phyloP scores from a whole-genome alignment of 2,329 filamentous ascomycete species.

The Xylariaceae sp. region DNA sequence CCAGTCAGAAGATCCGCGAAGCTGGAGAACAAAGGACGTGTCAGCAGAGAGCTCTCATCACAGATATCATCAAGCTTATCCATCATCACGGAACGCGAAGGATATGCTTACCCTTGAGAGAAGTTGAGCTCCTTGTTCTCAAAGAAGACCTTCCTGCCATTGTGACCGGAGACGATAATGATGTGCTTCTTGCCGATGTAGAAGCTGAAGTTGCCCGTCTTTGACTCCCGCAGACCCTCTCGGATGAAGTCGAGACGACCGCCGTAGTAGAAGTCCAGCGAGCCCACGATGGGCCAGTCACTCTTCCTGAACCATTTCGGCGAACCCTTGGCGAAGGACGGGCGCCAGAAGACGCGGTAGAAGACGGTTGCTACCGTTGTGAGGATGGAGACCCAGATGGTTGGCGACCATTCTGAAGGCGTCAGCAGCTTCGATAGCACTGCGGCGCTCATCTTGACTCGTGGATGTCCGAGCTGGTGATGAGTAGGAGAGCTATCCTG shows the following conservation, averaged over 20 bases:
- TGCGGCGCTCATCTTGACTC: slow-evolving; percentile 8
- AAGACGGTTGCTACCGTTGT: slow-evolving; percentile 17
- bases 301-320: slow-evolving; percentile 27
- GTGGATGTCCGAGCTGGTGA: neutral
- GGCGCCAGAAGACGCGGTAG: slow-evolving; percentile 23
- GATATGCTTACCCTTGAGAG: slow-evolving; percentile 35
- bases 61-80: no score
- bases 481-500: neutral
- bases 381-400: slow-evolving; percentile 23
- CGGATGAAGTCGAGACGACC: slow-evolving; percentile 39
- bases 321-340: slow-evolving; percentile 24
- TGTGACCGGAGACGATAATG: slow-evolving; percentile 39
- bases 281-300: slow-evolving; percentile 38
- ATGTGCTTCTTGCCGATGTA: slow-evolving; percentile 43
- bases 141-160: slow-evolving; percentile 42
- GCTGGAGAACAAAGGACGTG: slow-evolving; percentile 5
- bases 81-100: no score
- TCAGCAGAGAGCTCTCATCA: no score
- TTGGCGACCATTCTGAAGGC: slow-evolving; percentile 21
- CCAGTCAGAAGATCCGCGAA: slow-evolving; percentile 26
- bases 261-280: slow-evolving; percentile 39
- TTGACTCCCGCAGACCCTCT: slow-evolving; percentile 28
- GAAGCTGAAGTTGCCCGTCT: slow-evolving; percentile 46
- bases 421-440: slow-evolving; percentile 2
- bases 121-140: slow-evolving; percentile 42